Evolutionary conservation across 2,329 filamentous ascomycete genomes (phyloP).

Genomic region (Lachnellula cervina): DNA sequence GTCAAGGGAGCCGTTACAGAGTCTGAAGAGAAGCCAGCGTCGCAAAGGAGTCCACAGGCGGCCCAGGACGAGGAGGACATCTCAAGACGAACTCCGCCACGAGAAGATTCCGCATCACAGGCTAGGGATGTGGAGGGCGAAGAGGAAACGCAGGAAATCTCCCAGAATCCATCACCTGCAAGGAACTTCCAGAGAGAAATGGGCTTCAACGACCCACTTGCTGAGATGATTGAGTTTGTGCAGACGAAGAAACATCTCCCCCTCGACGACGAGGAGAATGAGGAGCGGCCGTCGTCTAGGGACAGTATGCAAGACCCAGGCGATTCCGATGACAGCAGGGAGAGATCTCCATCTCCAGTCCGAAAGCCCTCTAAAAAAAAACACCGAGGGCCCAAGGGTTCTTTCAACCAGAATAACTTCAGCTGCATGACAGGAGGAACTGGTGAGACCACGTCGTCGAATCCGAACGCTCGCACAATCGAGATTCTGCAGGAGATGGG

Average conservation of each 20-base stretch:
- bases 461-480: constrained; percentile 73
- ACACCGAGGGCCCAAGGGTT: constrained; percentile 6
- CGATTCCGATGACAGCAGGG: constrained; percentile 30
- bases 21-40: background rate
- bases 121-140: constrained; percentile 1
- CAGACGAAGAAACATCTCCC: constrained; percentile 56
- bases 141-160: constrained; percentile 1
- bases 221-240: constrained; percentile 59
- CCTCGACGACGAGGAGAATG: constrained; percentile 44
- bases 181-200: background rate
- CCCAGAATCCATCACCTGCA: background rate
- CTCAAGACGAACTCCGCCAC: constrained; percentile 35
- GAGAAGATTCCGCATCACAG: constrained; percentile 29
- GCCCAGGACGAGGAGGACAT: constrained; percentile 35
- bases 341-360: constrained; percentile 10
- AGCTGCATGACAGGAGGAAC: constrained; percentile 50
- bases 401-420: constrained; percentile 43
- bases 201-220: constrained; percentile 49
- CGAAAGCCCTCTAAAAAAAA: constrained; percentile 5
- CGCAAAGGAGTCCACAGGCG: constrained; percentile 1
- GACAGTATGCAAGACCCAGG: constrained; percentile 14
- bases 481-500: constrained; percentile 73
- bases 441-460: constrained; percentile 37
- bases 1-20: constrained; percentile 32
- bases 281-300: constrained; percentile 26